A percentile compares a stretch with the other conserved stretches of the same genome.
Conservation (phyloP, 345 rosid genomes). For the Laguncularia racemosa region DNA sequence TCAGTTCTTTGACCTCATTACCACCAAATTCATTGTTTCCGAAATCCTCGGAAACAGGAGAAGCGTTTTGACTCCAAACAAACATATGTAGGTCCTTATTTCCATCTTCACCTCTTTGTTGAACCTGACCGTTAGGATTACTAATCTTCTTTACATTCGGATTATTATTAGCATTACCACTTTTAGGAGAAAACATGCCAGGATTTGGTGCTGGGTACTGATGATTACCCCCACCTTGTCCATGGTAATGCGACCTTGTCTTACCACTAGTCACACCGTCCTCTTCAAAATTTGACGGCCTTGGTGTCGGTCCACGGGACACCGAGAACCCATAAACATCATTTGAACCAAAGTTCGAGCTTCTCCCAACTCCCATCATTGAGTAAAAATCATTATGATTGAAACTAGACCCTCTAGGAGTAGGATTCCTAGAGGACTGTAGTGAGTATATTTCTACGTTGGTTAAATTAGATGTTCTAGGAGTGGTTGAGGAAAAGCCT, state of each 20-base stretch:
- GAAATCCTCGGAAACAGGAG: constrained; percentile 91
- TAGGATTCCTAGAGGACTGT: constrained; percentile 19
- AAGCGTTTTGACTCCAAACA: constrained; percentile 96
- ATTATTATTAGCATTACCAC: constrained; percentile 25
- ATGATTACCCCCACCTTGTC: constrained; percentile 44
- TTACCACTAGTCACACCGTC: constrained; percentile 51
- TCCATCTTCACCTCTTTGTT: constrained; percentile 31
- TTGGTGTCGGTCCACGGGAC: constrained; percentile 71
- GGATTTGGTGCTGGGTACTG: constrained; percentile 96
- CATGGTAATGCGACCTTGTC: constrained; percentile 46
- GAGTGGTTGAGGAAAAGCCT: constrained; percentile 22
- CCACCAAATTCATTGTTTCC: constrained; percentile 45
- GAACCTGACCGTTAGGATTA: constrained; percentile 36
- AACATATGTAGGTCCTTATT: constrained; percentile 90
- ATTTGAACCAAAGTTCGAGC: constrained; percentile 66
- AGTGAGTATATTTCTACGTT: constrained; percentile 21
- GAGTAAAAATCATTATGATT: constrained; percentile 64
- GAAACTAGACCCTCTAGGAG: constrained; percentile 56
- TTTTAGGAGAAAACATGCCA: constrained; percentile 64
- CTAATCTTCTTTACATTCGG: constrained; percentile 27
- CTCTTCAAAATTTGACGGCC: constrained; percentile 85
- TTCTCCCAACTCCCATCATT: constrained; percentile 55
- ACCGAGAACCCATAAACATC: constrained; percentile 56
- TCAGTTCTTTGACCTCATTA: constrained; percentile 58
- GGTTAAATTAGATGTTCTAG: constrained; percentile 28